Base-by-base conservation (phyloP, 257 asterid genomes). In the Paulownia fortunei region DNA sequence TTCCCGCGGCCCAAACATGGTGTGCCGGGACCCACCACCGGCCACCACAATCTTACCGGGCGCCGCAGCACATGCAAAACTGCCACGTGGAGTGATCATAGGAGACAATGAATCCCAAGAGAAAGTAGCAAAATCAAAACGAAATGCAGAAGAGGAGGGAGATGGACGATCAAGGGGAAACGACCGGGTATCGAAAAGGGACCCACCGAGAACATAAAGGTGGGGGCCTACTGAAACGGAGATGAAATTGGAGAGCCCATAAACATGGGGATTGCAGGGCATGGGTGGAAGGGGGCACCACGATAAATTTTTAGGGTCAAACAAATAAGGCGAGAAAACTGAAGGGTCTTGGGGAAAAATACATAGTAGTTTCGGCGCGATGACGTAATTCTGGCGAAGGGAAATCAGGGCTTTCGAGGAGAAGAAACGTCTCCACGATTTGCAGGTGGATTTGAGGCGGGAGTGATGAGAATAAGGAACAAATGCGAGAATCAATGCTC, bases 21-120 rank as follows among this genome's bases (percentile, higher is more conserved):
- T 81, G 87, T 95, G 99, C 72, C 99, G 81, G 9, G 96, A 89
- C 59, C 98, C 98, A 2, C 99, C 99, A 2, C 99, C 98, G 3
- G 99, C 99, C 73, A 95, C 98, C 69, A 95, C 81, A 71, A 95
- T 93, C 84, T 83, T 89, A 1, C 88, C 85, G 0, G 90, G 91
- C 74, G 82, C 68, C 1, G 90, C 92, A 0, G 94, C 94, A 58
- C 98, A 95, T 2, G 99, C 99, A 6, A 95, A 95, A 27, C 99
- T 95, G 8, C 99, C 97, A 26, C 99, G 89, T 0, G 98, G 94
- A 0, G 91, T 84, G 77, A 91, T 92, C 99, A 95, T 93, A 18
- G 91, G 89, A 1, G 97, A 81, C 72, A 95, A 59, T 6, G 82
- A 42, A n/a, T 90, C 96, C 99, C 99, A 95, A 0, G 64, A 36